Evolutionary conservation across 2,329 filamentous ascomycete genomes (phyloP).

Genomic region (Nemania diffusa): DNA sequence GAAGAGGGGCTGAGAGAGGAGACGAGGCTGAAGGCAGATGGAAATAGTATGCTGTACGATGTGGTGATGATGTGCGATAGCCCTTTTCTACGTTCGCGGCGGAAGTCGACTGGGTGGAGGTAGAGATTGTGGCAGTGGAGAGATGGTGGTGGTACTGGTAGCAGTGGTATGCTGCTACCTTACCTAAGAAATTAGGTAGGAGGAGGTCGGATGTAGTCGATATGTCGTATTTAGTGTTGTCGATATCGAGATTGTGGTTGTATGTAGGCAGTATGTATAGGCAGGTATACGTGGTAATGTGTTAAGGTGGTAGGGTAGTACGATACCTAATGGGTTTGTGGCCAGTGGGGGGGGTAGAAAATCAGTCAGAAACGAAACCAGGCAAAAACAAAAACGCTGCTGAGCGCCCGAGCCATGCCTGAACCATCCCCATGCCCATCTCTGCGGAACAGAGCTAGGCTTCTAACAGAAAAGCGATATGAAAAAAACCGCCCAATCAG

Average conservation of each 20-base stretch:
- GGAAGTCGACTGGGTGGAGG: too few relatives aligned
- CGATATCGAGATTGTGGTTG: not conserved
- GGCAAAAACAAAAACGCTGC: constrained; percentile 7
- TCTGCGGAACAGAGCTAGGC: not conserved
- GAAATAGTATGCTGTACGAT: not conserved
- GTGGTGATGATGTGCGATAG: constrained; percentile 12
- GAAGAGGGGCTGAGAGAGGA: not conserved
- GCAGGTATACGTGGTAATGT: too few relatives aligned
- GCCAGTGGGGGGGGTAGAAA: not conserved
- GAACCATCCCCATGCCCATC: not conserved
- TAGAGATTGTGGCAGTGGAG: too few relatives aligned
- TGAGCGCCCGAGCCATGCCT: not conserved
- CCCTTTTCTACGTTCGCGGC: not conserved
- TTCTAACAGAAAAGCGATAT: not conserved
- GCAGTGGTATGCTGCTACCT: not conserved
- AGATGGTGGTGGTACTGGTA: not conserved
- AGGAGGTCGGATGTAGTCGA: too few relatives aligned
- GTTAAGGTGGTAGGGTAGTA: too few relatives aligned
- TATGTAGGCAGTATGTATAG: not conserved
- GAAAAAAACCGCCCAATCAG: not conserved
- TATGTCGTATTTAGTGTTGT: not conserved
- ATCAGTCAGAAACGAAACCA: constrained; percentile 11
- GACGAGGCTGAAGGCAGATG: not conserved
- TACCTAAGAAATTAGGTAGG: not conserved
- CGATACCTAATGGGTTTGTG: not conserved